Conservation (phyloP, 257 asterid species). For the Jacaranda mimosifolia region DNA sequence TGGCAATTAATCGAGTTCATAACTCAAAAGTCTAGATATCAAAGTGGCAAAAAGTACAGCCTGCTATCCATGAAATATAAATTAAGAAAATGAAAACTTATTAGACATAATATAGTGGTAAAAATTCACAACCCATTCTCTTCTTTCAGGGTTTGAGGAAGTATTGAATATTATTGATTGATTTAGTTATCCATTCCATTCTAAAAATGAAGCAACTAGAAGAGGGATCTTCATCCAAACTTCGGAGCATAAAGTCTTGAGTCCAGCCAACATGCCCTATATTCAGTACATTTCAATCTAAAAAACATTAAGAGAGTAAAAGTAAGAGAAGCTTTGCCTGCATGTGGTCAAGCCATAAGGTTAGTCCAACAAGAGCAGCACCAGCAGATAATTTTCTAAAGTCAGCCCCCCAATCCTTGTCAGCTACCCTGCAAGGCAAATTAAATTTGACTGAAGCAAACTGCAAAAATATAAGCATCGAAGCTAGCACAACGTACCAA, state of each 20-base stretch:
- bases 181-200: too few relatives aligned
- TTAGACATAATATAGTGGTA: neutral
- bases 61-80: too few relatives aligned
- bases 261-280: conserved; percentile 13
- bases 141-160: conserved; percentile 2
- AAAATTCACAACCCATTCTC: neutral
- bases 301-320: conserved; percentile 21
- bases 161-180: neutral
- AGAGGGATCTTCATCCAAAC: conserved; percentile 2
- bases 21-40: neutral
- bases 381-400: conserved; percentile 94
- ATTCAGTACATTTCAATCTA: conserved; percentile 3
- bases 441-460: conserved; percentile 36
- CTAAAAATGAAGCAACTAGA: conserved; percentile 5
- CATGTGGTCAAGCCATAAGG: conserved; percentile 98
- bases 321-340: conserved; percentile 61
- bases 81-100: neutral
- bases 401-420: conserved; percentile 98
- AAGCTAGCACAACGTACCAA: neutral
- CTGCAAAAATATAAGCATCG: conserved; percentile 11
- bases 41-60: neutral
- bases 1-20: neutral
- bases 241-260: conserved; percentile 23
- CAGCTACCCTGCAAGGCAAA: conserved; percentile 80
- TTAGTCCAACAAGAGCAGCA: conserved; percentile 93